A percentile compares a stretch with the other conserved stretches of the same genome.
Evolutionary conservation across 768 basidiomycete species (phyloP).

Genomic region (Antrodiella citrinella): DNA sequence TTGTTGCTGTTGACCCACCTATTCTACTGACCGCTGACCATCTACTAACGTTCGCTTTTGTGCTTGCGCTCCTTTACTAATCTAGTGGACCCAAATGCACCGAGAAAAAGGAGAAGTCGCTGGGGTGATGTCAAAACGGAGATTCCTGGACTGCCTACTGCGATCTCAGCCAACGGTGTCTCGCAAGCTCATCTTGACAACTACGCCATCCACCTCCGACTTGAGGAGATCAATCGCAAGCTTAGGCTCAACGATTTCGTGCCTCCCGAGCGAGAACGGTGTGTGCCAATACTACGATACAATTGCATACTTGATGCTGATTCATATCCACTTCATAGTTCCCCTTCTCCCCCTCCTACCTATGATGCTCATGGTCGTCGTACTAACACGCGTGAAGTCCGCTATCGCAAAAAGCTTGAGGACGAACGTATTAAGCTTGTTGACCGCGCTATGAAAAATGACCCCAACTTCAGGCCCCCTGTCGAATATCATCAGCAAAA

Average conservation of each 20-base stretch:
- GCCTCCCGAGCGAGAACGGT: constrained; percentile 93
- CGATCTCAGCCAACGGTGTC: constrained; percentile 88
- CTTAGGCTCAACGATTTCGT: constrained; percentile 90
- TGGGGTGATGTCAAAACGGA: constrained; percentile 95
- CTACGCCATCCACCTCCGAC: constrained; percentile 90
- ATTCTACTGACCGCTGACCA: constrained; percentile 27
- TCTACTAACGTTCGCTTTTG: constrained; percentile 53
- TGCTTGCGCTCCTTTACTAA: constrained; percentile 24
- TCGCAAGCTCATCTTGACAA: constrained; percentile 95
- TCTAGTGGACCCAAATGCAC: constrained; percentile 72
- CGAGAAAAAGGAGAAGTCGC: constrained; percentile 92
- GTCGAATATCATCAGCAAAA: constrained; percentile 95
- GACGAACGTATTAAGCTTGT: constrained; percentile 90
- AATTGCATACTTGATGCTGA: constrained; percentile 6
- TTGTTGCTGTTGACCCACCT: constrained; percentile 15
- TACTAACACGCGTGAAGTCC: constrained; percentile 97
- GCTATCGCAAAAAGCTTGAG: constrained; percentile 93
- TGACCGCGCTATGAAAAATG: constrained; percentile 94
- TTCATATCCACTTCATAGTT: constrained; percentile 45
- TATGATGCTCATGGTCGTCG: constrained; percentile 97
- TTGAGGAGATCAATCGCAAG: constrained; percentile 97
- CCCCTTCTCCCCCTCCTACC: constrained; percentile 93
- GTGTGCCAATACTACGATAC: constrained; percentile 12
- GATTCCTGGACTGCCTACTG: constrained; percentile 89
- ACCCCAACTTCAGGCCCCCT: constrained; percentile 96